Percentiles rank a stretch among this genome's conserved stretches.
Evolutionary conservation across 305 asterid genomes (phyloP).

Genomic region (Vinca major): DNA sequence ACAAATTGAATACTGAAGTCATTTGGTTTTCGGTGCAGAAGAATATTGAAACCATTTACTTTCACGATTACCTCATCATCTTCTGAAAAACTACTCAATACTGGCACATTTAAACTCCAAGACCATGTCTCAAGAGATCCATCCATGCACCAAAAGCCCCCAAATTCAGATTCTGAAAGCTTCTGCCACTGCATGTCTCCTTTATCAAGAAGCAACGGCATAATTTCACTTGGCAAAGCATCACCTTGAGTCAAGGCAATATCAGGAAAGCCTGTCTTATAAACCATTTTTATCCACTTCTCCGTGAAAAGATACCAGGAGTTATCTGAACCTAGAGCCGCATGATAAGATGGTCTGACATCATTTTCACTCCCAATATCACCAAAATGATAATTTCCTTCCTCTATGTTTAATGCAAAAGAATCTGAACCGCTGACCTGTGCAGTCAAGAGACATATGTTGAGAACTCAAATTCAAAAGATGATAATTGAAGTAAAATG

Average conservation of each 20-base stretch:
- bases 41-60: constrained; percentile 7
- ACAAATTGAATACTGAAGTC: neutral
- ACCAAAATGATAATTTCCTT: constrained; percentile 24
- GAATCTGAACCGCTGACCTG: constrained; percentile 65
- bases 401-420: constrained; percentile 35
- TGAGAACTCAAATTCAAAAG: neutral
- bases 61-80: constrained; percentile 71
- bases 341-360: constrained; percentile 60
- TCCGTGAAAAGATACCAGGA: constrained; percentile 98
- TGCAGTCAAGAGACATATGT: constrained; percentile 11
- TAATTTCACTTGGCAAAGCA: constrained; percentile 75
- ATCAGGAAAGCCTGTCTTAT: constrained; percentile 82
- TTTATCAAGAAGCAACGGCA: constrained; percentile 65
- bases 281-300: constrained; percentile 80
- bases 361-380: constrained; percentile 32
- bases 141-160: constrained; percentile 90
- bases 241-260: constrained; percentile 64
- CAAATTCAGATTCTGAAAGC: constrained; percentile 78
- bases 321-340: constrained; percentile 96
- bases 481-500: neutral
- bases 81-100: constrained; percentile 82
- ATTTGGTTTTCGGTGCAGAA: neutral
- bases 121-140: constrained; percentile 99
- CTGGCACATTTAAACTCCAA: constrained; percentile 98
- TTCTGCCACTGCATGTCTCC: constrained; percentile 84